Base-by-base conservation (phyloP, 257 asterid species). In the Galeopsis tetrahit region DNA sequence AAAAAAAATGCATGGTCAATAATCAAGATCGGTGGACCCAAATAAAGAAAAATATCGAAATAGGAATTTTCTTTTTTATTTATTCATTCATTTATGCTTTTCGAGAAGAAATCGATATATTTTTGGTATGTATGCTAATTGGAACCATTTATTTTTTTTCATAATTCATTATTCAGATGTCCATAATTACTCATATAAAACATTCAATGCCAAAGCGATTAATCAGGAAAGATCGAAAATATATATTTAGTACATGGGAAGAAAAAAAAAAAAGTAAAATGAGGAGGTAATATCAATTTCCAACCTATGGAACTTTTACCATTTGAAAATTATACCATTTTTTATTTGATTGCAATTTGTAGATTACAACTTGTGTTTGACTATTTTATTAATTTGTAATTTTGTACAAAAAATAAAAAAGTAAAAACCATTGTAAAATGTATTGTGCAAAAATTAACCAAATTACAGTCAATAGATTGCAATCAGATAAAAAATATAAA, bases 21-120 rank as follows among this genome's bases (percentile, higher is more conserved):
- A 55, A 55, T 55, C 61, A 55, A 63, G 65, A 63, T 63, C 21
- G 40, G 66, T 52, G 71, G 71, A 64, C 55, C 58, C 17, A 9
- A 63, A 72, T 38, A 49, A 34, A 51, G 56, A 49, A 1, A 28
- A 49, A 21, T 62, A 40, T 36, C 34, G 10, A 31, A 42, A 61
- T 48, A 60, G n/a, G 39, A 6, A 42, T 68, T 67, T 15, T 21
- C 28, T 21, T 53, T 7, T 15, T 17, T 52, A 6, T 52, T 15
- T 15, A 6, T 5, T 21, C 3, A 6, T 53, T n/a, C 17, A 55
- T 55, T 55, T 55, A 55, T 17, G 61, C 61, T 55, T 55, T 21
- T 17, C 1, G 35, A 21, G 5, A 3, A 55, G 35, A 55, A 46
- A 49, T 49, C 5, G 56, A 10, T 40, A 60, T 36, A 7, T 43